Evolutionary conservation across 495 filamentous ascomycete species (phyloP).

Genomic region (Aspergillus wentii): DNA sequence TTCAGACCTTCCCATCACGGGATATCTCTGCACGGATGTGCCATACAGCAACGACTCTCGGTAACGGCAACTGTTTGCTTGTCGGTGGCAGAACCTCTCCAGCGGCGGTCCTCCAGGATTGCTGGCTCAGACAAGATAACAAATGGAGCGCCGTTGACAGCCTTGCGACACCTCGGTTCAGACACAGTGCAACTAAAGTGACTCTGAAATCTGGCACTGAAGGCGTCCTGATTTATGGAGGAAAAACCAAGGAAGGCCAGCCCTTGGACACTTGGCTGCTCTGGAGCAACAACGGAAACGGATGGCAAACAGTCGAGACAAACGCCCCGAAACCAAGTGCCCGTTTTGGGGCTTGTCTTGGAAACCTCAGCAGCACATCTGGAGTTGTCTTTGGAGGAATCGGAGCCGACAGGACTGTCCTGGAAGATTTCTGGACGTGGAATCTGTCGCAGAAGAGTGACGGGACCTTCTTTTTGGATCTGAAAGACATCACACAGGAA

Average conservation of each 20-base stretch:
- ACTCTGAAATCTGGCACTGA: slow-evolving; percentile 32
- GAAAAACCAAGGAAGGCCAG: slow-evolving; percentile 52
- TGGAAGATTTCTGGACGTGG: slow-evolving; percentile 57
- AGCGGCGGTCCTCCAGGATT: slow-evolving; percentile 57
- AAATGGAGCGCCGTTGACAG: slow-evolving; percentile 58
- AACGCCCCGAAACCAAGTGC: slow-evolving; percentile 33
- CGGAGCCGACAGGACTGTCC: slow-evolving; percentile 50
- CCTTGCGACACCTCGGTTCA: slow-evolving; percentile 61
- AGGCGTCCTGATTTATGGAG: slow-evolving; percentile 62
- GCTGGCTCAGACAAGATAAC: slow-evolving; percentile 60
- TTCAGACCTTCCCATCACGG: slow-evolving; percentile 27
- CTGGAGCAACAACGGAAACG: slow-evolving; percentile 48
- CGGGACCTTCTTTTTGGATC: slow-evolving; percentile 19
- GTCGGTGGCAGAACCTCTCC: slow-evolving; percentile 80
- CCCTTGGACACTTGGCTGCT: slow-evolving; percentile 60
- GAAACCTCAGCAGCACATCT: slow-evolving; percentile 25
- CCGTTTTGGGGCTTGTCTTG: slow-evolving; percentile 58
- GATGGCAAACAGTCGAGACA: slow-evolving; percentile 47
- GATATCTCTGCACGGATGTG: slow-evolving; percentile 59
- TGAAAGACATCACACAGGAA: slow-evolving; percentile 18
- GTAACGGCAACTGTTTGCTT: slow-evolving; percentile 49
- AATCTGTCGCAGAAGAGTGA: slow-evolving; percentile 22
- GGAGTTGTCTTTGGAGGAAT: slow-evolving; percentile 71
- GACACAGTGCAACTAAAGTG: slow-evolving; percentile 58
- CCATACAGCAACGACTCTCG: slow-evolving; percentile 65